Percentiles rank a stretch among this genome's conserved stretches.
phyloP scores from a whole-genome alignment of 495 filamentous ascomycete genomes.

The Rostrohypoxylon terebratum region DNA sequence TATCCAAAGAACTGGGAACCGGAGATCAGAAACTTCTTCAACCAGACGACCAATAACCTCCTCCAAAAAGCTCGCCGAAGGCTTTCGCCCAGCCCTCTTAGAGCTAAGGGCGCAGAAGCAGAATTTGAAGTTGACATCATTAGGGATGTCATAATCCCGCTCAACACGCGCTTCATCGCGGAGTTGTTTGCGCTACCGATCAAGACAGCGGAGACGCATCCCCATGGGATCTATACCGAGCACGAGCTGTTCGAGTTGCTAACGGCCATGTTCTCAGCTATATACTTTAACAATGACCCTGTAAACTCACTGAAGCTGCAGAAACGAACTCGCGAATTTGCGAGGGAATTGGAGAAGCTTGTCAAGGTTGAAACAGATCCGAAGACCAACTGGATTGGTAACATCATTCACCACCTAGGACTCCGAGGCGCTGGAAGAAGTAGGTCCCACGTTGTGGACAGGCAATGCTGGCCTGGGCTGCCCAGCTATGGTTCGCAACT shows the following conservation, averaged over 20 bases:
- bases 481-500: slow-evolving; percentile 75
- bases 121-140: slow-evolving; percentile 72
- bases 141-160: slow-evolving; percentile 74
- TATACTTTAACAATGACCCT: slow-evolving; percentile 60
- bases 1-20: slow-evolving; percentile 61
- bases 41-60: slow-evolving; percentile 68
- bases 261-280: slow-evolving; percentile 66
- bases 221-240: slow-evolving; percentile 75
- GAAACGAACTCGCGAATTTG: slow-evolving; percentile 67
- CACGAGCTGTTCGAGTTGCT: slow-evolving; percentile 77
- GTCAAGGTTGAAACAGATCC: slow-evolving; percentile 72
- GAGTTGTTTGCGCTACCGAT: slow-evolving; percentile 73
- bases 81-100: slow-evolving; percentile 59
- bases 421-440: slow-evolving; percentile 6
- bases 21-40: slow-evolving; percentile 68
- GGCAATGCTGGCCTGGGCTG: slow-evolving; percentile 57
- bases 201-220: slow-evolving; percentile 69
- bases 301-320: slow-evolving; percentile 64
- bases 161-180: slow-evolving; percentile 72
- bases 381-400: slow-evolving; percentile 65
- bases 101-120: slow-evolving; percentile 28
- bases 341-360: slow-evolving; percentile 70
- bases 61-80: slow-evolving; percentile 65
- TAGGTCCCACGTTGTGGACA: slow-evolving; percentile 2
- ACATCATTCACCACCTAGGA: slow-evolving; percentile 56